Base-by-base conservation (phyloP, 176 grass and related monocot species). In the Chrysopogon serrulatus region DNA sequence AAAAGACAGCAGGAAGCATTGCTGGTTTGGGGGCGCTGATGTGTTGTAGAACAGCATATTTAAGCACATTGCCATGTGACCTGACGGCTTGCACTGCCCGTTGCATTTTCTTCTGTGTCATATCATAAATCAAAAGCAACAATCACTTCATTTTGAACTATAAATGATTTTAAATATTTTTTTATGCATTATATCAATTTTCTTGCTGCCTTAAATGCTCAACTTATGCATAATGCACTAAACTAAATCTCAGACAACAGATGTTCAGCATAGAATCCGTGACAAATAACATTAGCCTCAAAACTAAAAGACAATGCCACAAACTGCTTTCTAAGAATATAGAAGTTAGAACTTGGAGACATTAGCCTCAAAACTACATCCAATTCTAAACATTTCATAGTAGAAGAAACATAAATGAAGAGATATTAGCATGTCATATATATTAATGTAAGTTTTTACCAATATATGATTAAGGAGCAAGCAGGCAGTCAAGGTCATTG, bases 61-160 rank as follows among this genome's bases (percentile, higher is more conserved):
- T 95, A 54, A 95, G 83, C 12, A 92, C 75, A 70, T 62, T 90
- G 81, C 93, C 93, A 73, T 89, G 82, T 30, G 83, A 86, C 35
- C 82, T 86, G 35, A 95, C 61, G 53, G 82, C 85, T 79, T 95
- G 93, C 83, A 95, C 71, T 84, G 85, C 87, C n/a, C 85, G 85
- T 49, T 92, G 93, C 93, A 95, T 95, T 88, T 94, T 94, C 57
- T 63, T 90, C 86, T 91, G 83, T 43, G 21, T 62, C 77, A 74
- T 16, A 89, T 47, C 42, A 89, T 24, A 74, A 45, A 62, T 44
- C 12, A 71, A 75, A 86, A 63, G 6, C 41, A 68, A 57, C 3
- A 77, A 26, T 82, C 41, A 90, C 56, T 64, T 83, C 5, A 82
- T 73, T 84, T 42, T 65, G 48, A 84, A 79, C 14, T 0, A 41